Conservation (phyloP, 2,329 filamentous ascomycete genomes). For the Chalaropsis ovoidea region DNA sequence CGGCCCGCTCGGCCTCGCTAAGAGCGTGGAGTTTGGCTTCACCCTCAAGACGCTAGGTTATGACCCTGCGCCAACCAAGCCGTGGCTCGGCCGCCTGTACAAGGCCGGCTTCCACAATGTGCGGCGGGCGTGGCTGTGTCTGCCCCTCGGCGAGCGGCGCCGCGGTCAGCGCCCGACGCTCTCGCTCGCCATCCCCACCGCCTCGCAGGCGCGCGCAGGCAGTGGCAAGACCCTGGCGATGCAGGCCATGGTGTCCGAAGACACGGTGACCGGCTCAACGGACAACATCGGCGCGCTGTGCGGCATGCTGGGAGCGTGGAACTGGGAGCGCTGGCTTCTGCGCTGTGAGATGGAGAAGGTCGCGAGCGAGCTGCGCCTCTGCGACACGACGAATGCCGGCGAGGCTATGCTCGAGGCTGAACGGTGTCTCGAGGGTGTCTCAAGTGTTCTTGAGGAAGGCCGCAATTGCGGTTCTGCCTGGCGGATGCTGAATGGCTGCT, state of each 20-base stretch:
- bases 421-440: slow-evolving; percentile 50
- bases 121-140: slow-evolving; percentile 77
- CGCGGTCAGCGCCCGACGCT: slow-evolving; percentile 26
- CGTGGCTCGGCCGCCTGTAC: slow-evolving; percentile 64
- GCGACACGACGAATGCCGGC: slow-evolving; percentile 43
- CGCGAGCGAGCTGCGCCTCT: slow-evolving; percentile 53
- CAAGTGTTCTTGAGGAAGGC: slow-evolving; percentile 54
- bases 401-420: slow-evolving; percentile 46
- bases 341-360: slow-evolving; percentile 74
- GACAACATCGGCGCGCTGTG: slow-evolving; percentile 63
- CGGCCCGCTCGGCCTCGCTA: slow-evolving; percentile 66
- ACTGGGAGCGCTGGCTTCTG: slow-evolving; percentile 94
- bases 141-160: slow-evolving; percentile 59
- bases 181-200: slow-evolving; percentile 31
- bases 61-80: slow-evolving; percentile 72
- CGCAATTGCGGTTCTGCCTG: slow-evolving; percentile 49
- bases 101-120: slow-evolving; percentile 68
- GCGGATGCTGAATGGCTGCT: slow-evolving; percentile 53
- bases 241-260: slow-evolving; percentile 47
- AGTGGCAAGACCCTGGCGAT: slow-evolving; percentile 39
- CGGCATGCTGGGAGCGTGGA: slow-evolving; percentile 75
- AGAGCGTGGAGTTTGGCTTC: slow-evolving; percentile 86
- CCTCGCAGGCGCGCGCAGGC: neutral
- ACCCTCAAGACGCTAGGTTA: slow-evolving; percentile 82
- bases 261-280: slow-evolving; percentile 48